Conservation (phyloP, 306 rosid species). For the Begonia peltatifolia region DNA sequence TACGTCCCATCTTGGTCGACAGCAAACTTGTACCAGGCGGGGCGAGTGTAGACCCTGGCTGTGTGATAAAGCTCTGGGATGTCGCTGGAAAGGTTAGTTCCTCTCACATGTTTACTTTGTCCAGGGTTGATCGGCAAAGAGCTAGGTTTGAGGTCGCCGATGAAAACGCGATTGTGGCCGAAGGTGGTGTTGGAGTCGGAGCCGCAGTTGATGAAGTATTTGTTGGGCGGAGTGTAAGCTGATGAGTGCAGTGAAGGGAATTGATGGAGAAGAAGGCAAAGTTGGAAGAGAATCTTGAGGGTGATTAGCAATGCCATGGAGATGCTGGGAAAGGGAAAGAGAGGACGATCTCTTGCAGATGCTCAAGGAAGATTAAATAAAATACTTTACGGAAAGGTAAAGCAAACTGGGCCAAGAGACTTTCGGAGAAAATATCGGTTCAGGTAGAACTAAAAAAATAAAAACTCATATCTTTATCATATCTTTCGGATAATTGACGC, state of each 20-base stretch:
- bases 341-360: too few relatives aligned
- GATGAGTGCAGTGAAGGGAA: not conserved
- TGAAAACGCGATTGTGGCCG: not conserved
- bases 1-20: constrained; percentile 3
- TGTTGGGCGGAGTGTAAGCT: not conserved
- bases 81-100: not conserved
- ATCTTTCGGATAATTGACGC: too few relatives aligned
- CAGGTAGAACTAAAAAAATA: too few relatives aligned
- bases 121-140: constrained; percentile 7
- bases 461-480: too few relatives aligned
- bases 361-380: too few relatives aligned
- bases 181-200: not conserved
- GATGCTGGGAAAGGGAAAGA: too few relatives aligned
- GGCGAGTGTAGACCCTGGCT: constrained; percentile 7
- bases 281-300: not conserved
- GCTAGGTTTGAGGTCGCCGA: constrained; percentile 4
- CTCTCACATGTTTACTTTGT: not conserved
- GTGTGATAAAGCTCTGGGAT: constrained; percentile 6
- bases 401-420: too few relatives aligned
- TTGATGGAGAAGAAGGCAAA: constrained; percentile 1
- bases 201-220: constrained; percentile 9
- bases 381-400: too few relatives aligned
- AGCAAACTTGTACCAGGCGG: constrained; percentile 7
- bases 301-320: not conserved
- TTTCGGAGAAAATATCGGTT: too few relatives aligned